Conservation (phyloP, 495 filamentous ascomycete genomes). For the Penicillium subrubescens region DNA sequence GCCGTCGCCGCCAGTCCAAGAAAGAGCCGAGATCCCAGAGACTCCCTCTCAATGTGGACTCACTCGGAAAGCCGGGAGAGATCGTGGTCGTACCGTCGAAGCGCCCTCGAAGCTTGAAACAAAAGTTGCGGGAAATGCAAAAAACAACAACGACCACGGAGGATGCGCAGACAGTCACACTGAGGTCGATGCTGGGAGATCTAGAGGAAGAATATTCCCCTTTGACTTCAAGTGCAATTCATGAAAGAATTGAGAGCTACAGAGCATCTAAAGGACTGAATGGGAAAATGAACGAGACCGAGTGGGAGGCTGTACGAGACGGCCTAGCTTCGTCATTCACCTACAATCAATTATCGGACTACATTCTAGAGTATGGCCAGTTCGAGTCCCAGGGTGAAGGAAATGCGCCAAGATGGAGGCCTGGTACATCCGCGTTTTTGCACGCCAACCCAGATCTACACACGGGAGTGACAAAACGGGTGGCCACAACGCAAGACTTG, state of each 20-base stretch:
- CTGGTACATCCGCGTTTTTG: constrained; percentile 32
- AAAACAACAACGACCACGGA: neutral
- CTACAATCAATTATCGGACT: constrained; percentile 35
- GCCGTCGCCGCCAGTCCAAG: constrained; percentile 1
- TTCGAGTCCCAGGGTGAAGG: neutral
- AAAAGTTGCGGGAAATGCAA: constrained; percentile 1
- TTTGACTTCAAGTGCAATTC: constrained; percentile 11
- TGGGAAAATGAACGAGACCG: constrained; percentile 26
- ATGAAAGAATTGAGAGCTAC: constrained; percentile 29
- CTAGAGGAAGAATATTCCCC: constrained; percentile 26
- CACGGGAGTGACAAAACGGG: constrained; percentile 8
- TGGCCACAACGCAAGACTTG: constrained; percentile 17
- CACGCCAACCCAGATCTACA: constrained; percentile 11
- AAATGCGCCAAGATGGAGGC: constrained; percentile 26
- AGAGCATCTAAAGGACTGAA: constrained; percentile 18
- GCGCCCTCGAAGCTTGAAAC: constrained; percentile 13
- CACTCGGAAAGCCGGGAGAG: constrained; percentile 45
- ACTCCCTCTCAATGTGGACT: constrained; percentile 31
- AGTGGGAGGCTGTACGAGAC: constrained; percentile 33
- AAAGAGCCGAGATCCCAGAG: neutral
- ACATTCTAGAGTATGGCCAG: constrained; percentile 17
- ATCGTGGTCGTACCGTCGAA: constrained; percentile 39
- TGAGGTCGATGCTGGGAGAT: constrained; percentile 34
- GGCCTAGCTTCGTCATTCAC: constrained; percentile 39
- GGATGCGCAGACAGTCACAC: constrained; percentile 8